A percentile compares a stretch with the other conserved stretches of the same genome.
Evolutionary conservation across 192 early-diverging fungal species (phyloP).

Genomic region (Pilobolus umbonatus): DNA sequence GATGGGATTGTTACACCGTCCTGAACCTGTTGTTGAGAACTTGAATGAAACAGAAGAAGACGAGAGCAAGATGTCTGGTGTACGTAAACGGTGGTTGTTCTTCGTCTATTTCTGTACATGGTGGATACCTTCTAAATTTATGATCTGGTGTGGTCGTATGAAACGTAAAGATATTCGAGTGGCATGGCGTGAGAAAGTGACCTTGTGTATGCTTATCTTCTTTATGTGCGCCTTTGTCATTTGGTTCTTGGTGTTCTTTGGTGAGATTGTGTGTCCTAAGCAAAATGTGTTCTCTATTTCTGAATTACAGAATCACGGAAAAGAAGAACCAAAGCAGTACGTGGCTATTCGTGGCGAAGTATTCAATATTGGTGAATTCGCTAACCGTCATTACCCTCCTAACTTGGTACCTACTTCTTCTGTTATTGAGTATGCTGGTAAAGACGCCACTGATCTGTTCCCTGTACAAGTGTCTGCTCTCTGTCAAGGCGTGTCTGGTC

Average conservation of each 20-base stretch:
- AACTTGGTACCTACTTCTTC: conserved; percentile 46
- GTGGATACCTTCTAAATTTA: conserved; percentile 67
- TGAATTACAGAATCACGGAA: conserved; percentile 55
- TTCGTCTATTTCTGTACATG: conserved; percentile 84
- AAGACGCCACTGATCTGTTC: conserved; percentile 58
- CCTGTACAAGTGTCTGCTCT: conserved; percentile 53
- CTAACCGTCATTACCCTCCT: conserved; percentile 43
- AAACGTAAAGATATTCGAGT: conserved; percentile 88
- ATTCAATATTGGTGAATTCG: conserved; percentile 64
- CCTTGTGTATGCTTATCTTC: conserved; percentile 81
- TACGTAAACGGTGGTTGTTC: conserved; percentile 61
- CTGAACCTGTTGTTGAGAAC: conserved; percentile 39
- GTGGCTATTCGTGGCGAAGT: conserved; percentile 63
- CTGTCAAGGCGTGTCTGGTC: conserved; percentile 50
- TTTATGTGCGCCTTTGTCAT: conserved; percentile 72
- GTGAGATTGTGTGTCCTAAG: conserved; percentile 77
- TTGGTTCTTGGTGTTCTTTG: conserved; percentile 87
- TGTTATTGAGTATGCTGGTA: conserved; percentile 52
- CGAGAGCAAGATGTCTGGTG: conserved; percentile 43
- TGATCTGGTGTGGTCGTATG: conserved; percentile 67
- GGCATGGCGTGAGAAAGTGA: conserved; percentile 94
- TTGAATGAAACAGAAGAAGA: conserved; percentile 41
- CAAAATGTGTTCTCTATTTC: conserved; percentile 54
- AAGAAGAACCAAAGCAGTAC: conserved; percentile 54
- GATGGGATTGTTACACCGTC: conserved; percentile 9